phyloP scores from a whole-genome alignment of 305 asterid genomes.

The Fraxinus velutina region DNA sequence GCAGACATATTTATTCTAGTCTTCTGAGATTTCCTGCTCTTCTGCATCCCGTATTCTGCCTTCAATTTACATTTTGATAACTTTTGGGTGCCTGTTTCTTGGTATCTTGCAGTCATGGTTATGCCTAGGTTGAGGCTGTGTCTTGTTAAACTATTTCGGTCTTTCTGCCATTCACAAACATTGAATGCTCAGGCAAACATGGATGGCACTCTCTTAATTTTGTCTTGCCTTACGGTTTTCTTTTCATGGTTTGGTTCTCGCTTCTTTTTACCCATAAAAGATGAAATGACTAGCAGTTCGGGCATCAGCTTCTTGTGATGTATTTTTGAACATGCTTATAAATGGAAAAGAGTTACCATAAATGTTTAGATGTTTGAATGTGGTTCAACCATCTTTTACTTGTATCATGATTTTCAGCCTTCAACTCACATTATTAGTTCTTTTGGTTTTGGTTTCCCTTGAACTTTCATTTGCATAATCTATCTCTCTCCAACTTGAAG shows the following conservation, averaged over 20 bases:
- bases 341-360: background rate
- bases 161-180: background rate
- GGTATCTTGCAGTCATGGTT: background rate
- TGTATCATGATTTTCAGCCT: background rate
- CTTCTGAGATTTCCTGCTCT: conserved; percentile 12
- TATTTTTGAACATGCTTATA: background rate
- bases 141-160: background rate
- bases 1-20: background rate
- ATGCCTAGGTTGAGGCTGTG: background rate
- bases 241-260: background rate
- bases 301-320: background rate
- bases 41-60: conserved; percentile 4
- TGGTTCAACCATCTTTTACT: background rate
- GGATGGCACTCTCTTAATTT: background rate
- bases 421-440: background rate
- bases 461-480: background rate
- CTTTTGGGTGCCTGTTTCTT: background rate
- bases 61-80: background rate
- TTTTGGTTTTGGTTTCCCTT: background rate
- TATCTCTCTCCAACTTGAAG: background rate
- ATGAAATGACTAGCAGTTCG: background rate
- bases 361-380: background rate
- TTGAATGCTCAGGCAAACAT: conserved; percentile 4
- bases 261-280: background rate
- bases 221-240: background rate